Conservation (phyloP, 2,329 filamentous ascomycete genomes). For the Triangularia setosa region DNA sequence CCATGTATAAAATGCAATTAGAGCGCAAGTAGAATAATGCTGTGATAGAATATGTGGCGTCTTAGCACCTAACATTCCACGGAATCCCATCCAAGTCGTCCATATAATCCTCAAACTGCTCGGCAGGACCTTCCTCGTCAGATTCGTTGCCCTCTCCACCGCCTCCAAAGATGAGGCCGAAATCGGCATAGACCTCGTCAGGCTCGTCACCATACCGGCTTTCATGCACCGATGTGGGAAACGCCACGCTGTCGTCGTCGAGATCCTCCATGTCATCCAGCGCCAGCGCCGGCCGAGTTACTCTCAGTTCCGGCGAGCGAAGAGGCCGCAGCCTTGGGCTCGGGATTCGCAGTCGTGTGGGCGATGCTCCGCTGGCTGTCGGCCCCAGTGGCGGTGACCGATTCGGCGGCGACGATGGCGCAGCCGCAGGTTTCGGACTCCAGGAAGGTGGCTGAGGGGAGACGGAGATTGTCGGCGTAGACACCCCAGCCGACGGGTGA, state of each 20-base stretch:
- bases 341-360: conserved; percentile 16
- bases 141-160: conserved; percentile 24
- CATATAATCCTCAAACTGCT: conserved; percentile 52
- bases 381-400: conserved; percentile 6
- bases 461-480: background rate
- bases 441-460: background rate
- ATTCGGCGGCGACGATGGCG: background rate
- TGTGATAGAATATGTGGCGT: background rate
- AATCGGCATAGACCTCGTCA: conserved; percentile 53
- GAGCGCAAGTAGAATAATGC: background rate
- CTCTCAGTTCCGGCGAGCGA: conserved; percentile 34
- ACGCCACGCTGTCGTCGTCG: conserved; percentile 46
- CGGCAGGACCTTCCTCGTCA: conserved; percentile 31
- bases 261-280: conserved; percentile 28
- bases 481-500: background rate
- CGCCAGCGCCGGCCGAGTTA: conserved; percentile 14
- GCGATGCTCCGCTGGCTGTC: conserved; percentile 8
- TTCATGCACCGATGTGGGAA: conserved; percentile 45
- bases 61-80: conserved; percentile 35
- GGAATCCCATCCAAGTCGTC: conserved; percentile 55
- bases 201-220: conserved; percentile 44
- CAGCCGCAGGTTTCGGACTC: background rate
- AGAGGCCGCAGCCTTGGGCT: conserved; percentile 26
- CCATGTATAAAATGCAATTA: background rate
- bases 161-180: conserved; percentile 47